Evolutionary conservation across 345 rosid species (phyloP), one percentile per base, ranked within the genome.

Genomic region (Salix caprea): DNA sequence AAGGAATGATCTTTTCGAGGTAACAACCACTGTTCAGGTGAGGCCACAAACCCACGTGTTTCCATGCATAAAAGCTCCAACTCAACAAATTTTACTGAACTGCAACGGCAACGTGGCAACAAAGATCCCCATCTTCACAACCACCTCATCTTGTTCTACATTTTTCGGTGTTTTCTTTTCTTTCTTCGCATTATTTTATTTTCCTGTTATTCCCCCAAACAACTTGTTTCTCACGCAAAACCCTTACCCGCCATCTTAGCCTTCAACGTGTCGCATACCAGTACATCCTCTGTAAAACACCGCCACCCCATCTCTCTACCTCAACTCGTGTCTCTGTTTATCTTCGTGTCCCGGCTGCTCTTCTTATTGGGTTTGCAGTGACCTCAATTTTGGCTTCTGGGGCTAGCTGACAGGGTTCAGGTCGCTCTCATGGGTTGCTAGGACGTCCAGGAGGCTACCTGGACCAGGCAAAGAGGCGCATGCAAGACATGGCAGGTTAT

Each of bases 161-260:
- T 34, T 30, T 16, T 19, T 56, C 18, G 12, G 40, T 69, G 10
- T 39, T 39, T 39, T 39, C 40, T 39, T n/a, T n/a, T n/a, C n/a
- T 7, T 39, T 39, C 40, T 7, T 9, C 9, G 9, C 40, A 7
- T 7, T 39, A 7, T 9, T 7, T 39, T 39, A 0, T 68, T 56
- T 65, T 19, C 5, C 4, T 39, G 13, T 71, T 23, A 7, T 24
- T 18, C 37, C 34, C 30, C 56, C 32, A 2, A 58, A 78, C 1
- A 37, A 88, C 90, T 81, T 88, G 93, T 90, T 83, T 75, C 77
- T 50, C 93, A 87, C 88, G 96, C 96, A 91, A 82, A 82, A 79
- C 86, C 81, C 79, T 80, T 71, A 72, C 80, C 73, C 88, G 70
- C 83, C 92, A 87, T 86, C 80, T 89, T 87, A 82, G 61, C 74